Conservation (phyloP, 75 land plant species). For the Cryptomeria japonica region DNA sequence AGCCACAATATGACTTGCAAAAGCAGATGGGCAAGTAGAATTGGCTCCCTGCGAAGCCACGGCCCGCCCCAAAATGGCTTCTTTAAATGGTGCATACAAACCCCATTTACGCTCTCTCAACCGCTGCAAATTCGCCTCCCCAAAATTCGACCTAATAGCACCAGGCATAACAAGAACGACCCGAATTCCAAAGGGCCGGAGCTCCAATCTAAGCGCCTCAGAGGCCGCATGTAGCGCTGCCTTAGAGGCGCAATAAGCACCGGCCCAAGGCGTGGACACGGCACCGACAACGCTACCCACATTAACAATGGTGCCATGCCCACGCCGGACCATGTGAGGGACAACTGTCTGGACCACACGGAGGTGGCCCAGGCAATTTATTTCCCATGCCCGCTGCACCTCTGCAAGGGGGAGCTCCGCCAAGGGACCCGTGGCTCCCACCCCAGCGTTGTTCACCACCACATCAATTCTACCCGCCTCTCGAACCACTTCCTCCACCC, state of each 20-base stretch:
- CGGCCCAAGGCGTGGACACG: slow-evolving; percentile 81
- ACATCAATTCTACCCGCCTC: slow-evolving; percentile 48
- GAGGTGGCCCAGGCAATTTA: slow-evolving; percentile 54
- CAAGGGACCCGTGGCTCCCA: slow-evolving; percentile 48
- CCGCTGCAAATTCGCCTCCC: slow-evolving; percentile 8
- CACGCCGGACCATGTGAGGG: slow-evolving; percentile 79
- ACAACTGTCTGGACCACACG: slow-evolving; percentile 80
- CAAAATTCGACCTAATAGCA: slow-evolving; percentile 46
- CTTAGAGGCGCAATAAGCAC: slow-evolving; percentile 82
- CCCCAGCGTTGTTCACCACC: slow-evolving; percentile 64
- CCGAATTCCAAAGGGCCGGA: slow-evolving; percentile 47
- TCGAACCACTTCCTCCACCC: slow-evolving; percentile 19
- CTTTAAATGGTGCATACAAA: slow-evolving; percentile 32
- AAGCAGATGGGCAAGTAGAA: slow-evolving; percentile 32
- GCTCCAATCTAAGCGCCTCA: slow-evolving; percentile 71
- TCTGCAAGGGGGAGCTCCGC: slow-evolving; percentile 45
- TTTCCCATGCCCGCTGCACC: slow-evolving; percentile 34
- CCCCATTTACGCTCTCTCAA: slow-evolving; percentile 25
- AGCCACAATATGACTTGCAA: slow-evolving; percentile 43
- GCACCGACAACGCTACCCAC: slow-evolving; percentile 79
- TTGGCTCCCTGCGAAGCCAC: slow-evolving; percentile 38
- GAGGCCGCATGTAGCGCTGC: slow-evolving; percentile 82
- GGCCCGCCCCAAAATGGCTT: slow-evolving; percentile 41
- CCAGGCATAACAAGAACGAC: slow-evolving; percentile 53
- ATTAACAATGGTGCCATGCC: slow-evolving; percentile 84